Evolutionary conservation across 2,329 filamentous ascomycete species (phyloP).

Genomic region (Fusarium pseudoanthophilum): DNA sequence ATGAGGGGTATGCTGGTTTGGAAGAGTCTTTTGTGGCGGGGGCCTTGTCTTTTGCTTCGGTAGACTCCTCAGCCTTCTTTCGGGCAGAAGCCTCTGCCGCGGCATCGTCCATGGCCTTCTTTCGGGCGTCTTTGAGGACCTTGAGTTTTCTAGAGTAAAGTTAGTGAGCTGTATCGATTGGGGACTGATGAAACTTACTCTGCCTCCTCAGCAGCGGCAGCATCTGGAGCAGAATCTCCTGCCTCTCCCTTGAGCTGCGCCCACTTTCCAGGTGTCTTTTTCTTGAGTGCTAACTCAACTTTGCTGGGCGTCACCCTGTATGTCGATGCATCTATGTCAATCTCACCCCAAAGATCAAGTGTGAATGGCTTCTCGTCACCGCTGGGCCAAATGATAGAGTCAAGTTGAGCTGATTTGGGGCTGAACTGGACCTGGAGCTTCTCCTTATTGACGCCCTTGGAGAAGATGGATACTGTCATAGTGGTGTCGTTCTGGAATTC

Average conservation of each 20-base stretch:
- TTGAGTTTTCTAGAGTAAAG: constrained; percentile 22
- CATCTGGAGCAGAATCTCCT: neutral
- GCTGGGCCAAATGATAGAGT: constrained; percentile 49
- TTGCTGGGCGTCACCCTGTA: constrained; percentile 79
- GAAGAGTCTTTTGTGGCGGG: neutral
- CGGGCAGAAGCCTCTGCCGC: neutral
- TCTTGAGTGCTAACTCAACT: constrained; percentile 79
- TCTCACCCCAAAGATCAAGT: constrained; percentile 71
- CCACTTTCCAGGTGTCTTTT: constrained; percentile 77
- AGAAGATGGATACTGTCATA: constrained; percentile 56
- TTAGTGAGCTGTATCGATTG: constrained; percentile 1
- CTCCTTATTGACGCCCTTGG: constrained; percentile 55
- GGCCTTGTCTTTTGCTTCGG: constrained; percentile 20
- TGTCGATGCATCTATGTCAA: constrained; percentile 70
- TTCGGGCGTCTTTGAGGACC: constrained; percentile 33
- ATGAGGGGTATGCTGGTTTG: constrained; percentile 77
- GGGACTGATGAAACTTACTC: constrained; percentile 32
- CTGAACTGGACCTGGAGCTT: constrained; percentile 53
- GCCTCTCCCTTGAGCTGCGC: constrained; percentile 45
- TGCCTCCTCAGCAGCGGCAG: constrained; percentile 7
- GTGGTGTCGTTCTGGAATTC: constrained; percentile 51
- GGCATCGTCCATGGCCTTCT: constrained; percentile 36
- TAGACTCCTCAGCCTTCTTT: neutral
- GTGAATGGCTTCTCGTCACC: constrained; percentile 72
- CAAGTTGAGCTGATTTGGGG: constrained; percentile 42